Percentiles rank a stretch among this genome's conserved stretches.
Conservation (phyloP, 2,329 filamentous ascomycete species). For the Fusarium sororula region DNA sequence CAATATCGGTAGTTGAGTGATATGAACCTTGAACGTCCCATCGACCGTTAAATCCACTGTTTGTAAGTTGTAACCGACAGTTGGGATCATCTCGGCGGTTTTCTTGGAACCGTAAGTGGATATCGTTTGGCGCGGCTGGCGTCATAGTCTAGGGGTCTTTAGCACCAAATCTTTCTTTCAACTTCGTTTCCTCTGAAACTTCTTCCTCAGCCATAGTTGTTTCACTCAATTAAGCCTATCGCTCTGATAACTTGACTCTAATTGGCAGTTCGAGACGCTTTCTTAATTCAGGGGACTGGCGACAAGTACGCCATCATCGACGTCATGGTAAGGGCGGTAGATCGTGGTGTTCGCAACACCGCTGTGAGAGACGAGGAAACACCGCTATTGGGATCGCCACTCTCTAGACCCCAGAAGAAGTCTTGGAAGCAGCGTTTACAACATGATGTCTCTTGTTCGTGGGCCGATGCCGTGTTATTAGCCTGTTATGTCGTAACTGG, state of each 20-base stretch:
- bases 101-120: conserved; percentile 17
- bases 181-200: neutral
- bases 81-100: conserved; percentile 13
- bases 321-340: conserved; percentile 7
- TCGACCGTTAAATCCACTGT: neutral
- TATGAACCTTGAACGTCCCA: neutral
- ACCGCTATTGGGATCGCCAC: conserved; percentile 18
- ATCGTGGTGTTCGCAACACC: neutral
- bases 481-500: conserved; percentile 81
- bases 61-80: neutral
- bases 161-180: conserved; percentile 27
- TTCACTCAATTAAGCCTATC: no score
- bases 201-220: neutral
- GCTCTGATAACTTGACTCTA: neutral
- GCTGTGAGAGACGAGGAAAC: conserved; percentile 29
- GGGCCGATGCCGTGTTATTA: conserved; percentile 74
- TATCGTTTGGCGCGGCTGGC: conserved; percentile 23
- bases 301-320: no score
- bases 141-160: conserved; percentile 20
- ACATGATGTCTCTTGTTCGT: conserved; percentile 53
- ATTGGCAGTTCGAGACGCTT: neutral
- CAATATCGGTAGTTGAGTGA: neutral
- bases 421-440: conserved; percentile 14
- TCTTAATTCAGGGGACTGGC: no score
- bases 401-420: neutral